A percentile compares a stretch with the other conserved stretches of the same genome.
Conservation (phyloP, 2,329 filamentous ascomycete species). For the Shiraia sp. region DNA sequence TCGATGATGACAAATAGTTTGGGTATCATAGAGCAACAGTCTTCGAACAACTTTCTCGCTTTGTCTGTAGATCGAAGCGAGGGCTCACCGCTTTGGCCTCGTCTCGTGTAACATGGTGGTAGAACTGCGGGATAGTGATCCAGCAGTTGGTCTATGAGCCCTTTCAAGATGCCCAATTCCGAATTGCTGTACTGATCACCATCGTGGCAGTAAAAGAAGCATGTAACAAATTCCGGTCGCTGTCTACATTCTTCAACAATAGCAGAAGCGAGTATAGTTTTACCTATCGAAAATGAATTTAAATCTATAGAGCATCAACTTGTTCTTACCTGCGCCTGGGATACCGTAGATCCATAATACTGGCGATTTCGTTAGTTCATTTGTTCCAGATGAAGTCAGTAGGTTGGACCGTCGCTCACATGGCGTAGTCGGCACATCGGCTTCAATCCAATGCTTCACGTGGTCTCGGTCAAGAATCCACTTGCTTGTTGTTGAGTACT, state of each 20-base stretch:
- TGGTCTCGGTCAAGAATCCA: conserved; percentile 26
- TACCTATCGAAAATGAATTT: conserved; percentile 24
- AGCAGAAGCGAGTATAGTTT: conserved; percentile 32
- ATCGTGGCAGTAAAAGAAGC: conserved; percentile 30
- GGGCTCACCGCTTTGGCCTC: conserved; percentile 20
- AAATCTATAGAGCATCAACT: no score
- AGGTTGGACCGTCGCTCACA: not conserved
- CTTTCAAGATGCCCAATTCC: conserved; percentile 19
- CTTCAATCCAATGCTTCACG: conserved; percentile 22
- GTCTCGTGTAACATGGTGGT: conserved; percentile 13
- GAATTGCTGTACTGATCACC: conserved; percentile 15
- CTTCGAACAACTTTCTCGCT: conserved; percentile 23
- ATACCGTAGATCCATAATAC: conserved; percentile 17
- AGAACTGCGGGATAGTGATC: conserved; percentile 16
- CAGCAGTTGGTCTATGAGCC: conserved; percentile 22
- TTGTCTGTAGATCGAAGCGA: conserved; percentile 12
- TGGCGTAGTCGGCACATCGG: conserved; percentile 8
- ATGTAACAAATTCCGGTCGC: conserved; percentile 7
- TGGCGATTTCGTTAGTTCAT: no score
- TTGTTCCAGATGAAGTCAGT: not conserved
- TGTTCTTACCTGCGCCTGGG: conserved; percentile 27
- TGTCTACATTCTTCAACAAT: conserved; percentile 24
- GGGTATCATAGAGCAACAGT: conserved; percentile 15
- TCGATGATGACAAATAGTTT: conserved; percentile 32
- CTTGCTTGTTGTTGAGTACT: conserved; percentile 15